Conservation (phyloP, 2,329 filamentous ascomycete species). For the Setomelanomma holmii region DNA sequence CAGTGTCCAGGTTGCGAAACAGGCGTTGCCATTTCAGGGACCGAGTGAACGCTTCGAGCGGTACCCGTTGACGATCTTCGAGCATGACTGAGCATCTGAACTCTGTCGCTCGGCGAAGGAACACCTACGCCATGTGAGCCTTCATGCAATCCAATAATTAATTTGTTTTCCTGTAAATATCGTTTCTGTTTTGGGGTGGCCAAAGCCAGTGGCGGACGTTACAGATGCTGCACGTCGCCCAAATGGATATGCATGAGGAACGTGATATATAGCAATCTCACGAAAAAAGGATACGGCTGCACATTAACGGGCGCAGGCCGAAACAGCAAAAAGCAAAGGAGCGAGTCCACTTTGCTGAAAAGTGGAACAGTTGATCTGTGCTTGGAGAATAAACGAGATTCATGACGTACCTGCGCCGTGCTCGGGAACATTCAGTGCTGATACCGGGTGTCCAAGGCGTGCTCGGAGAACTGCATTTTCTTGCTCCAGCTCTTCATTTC, state of each 20-base stretch:
- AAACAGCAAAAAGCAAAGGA: conserved; percentile 38
- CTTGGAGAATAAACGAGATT: conserved; percentile 21
- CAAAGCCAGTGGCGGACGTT: conserved; percentile 18
- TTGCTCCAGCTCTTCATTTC: conserved; percentile 62
- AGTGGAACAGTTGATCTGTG: conserved; percentile 36
- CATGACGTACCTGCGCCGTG: conserved; percentile 46
- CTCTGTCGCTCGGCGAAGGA: conserved; percentile 48
- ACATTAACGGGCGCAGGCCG: conserved; percentile 33
- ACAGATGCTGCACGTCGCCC: conserved; percentile 36
- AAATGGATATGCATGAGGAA: conserved; percentile 17
- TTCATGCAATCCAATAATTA: conserved; percentile 26
- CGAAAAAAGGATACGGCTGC: conserved; percentile 30
- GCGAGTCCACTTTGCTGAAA: conserved; percentile 10
- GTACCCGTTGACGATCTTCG: conserved; percentile 47
- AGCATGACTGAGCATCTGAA: conserved; percentile 49
- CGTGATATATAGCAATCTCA: conserved; percentile 16
- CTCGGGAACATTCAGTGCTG: conserved; percentile 46
- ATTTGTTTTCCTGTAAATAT: conserved; percentile 15
- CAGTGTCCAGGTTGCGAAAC: conserved; percentile 47
- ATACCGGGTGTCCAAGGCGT: conserved; percentile 56
- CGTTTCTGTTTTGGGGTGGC: conserved; percentile 14
- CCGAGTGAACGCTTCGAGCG: conserved; percentile 47
- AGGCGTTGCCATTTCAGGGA: conserved; percentile 46
- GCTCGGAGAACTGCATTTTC: conserved; percentile 61
- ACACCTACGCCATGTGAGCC: conserved; percentile 37